Conservation (phyloP, 345 rosid genomes). For the Conringia planisiliqua region DNA sequence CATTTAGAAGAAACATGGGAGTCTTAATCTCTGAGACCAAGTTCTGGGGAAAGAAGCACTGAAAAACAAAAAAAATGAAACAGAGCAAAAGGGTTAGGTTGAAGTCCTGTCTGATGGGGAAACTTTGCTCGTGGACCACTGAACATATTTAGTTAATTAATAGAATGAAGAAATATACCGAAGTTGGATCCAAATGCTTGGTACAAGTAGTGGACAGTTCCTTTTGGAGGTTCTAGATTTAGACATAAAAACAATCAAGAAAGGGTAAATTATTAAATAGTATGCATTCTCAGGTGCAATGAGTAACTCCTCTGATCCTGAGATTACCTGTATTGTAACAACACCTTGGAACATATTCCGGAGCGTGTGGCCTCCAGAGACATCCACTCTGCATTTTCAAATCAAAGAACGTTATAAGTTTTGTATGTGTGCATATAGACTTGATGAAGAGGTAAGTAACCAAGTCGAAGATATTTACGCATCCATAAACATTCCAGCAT, state of each 20-base stretch:
- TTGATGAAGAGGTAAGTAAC: not conserved
- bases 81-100: constrained; percentile 10
- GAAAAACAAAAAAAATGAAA: constrained; percentile 5
- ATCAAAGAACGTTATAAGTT: constrained; percentile 1
- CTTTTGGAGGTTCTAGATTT: constrained; percentile 57
- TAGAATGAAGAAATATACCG: constrained; percentile 38
- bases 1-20: constrained; percentile 72
- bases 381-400: constrained; percentile 55
- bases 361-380: constrained; percentile 72
- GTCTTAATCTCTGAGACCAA: constrained; percentile 58
- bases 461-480: constrained; percentile 41
- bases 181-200: constrained; percentile 71
- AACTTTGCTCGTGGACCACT: not conserved
- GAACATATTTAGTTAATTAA: constrained; percentile 33
- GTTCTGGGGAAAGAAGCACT: constrained; percentile 94
- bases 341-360: constrained; percentile 66
- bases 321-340: constrained; percentile 70
- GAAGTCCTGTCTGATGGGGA: constrained; percentile 16
- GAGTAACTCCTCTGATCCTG: not conserved
- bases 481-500: constrained; percentile 91
- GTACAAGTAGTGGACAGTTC: constrained; percentile 67
- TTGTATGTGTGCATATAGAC: not conserved
- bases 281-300: not conserved
- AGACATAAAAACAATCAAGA: constrained; percentile 1
- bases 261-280: not conserved